Base-by-base conservation (phyloP, 2,329 filamentous ascomycete genomes). In the Cyphellophora attinorum region DNA sequence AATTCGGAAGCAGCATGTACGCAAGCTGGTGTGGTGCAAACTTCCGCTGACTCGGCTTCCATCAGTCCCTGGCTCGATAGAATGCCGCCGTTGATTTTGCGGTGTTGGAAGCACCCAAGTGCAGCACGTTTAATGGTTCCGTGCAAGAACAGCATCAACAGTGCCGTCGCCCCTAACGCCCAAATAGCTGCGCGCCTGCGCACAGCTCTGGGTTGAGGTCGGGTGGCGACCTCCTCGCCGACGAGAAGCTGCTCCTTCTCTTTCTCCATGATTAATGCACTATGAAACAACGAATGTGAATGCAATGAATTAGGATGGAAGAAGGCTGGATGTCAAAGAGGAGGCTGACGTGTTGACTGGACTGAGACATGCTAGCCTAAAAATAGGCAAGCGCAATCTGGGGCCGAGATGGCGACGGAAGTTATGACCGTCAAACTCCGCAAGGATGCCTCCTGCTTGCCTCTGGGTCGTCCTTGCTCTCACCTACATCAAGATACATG, bases 1-100 rank as follows among this genome's bases (percentile, higher is more conserved):
- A 81, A 68, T 42, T 72, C 68, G 10, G 74, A 76, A 4, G 76
- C 68, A 10, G 75, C 76, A 47, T 79, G 72, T 10, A 80, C 62
- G 51, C 76, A 81, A 40, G 71, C 69, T 27, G 74, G 68, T 6
- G 74, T 72, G 31, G 68, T 51, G 51, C 76, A 80, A 15, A 71
- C 33, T n/a, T 35, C 38, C 8, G 30, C 27, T 11, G 11, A 13
- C 3, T 16, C 27, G 11, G n/a, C n/a, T n/a, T 25, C 21, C 21
- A 25, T 25, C 21, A 25, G 8, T 25, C 21, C 8, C n/a, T 8
- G 8, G 8, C 21, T 25, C 21, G 8, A 25, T n/a, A 8, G 21
- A n/a, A 25, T 8, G 8, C 21, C 21, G n/a, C 21, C 8, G 21
- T 25, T n/a, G 21, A 25, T 8, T 8, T 25, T n/a, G 8, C 21